Evolutionary conservation across 2,329 filamentous ascomycete species (phyloP).

Genomic region (Onygenales sp.): DNA sequence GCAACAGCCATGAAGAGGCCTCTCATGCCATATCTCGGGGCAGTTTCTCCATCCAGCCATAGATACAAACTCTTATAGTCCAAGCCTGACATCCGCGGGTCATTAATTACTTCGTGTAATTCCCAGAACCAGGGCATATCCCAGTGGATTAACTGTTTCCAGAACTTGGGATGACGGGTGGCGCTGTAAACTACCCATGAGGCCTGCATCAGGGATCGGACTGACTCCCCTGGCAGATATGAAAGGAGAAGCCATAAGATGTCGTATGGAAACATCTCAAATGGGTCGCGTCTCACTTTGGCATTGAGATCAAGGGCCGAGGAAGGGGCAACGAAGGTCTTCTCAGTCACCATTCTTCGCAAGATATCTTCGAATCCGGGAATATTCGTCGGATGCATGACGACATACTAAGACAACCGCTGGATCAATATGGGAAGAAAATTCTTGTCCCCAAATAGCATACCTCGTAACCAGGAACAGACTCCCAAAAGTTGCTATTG

Average conservation of each 20-base stretch:
- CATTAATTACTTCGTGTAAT: neutral
- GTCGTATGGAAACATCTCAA: slow-evolving; percentile 1
- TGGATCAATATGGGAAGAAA: neutral
- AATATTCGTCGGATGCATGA: neutral
- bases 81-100: neutral
- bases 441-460: neutral
- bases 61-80: slow-evolving; percentile 8
- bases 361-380: neutral
- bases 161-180: slow-evolving; percentile 1
- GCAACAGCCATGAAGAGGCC: slow-evolving; percentile 21
- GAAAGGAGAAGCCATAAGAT: neutral
- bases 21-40: slow-evolving; percentile 12
- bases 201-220: neutral
- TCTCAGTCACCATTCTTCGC: neutral
- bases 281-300: slow-evolving; percentile 3
- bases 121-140: slow-evolving; percentile 8
- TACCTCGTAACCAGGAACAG: slow-evolving; percentile 3
- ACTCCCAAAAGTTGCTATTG: slow-evolving; percentile 1
- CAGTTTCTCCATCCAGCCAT: slow-evolving; percentile 16
- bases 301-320: neutral
- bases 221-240: slow-evolving; percentile 4
- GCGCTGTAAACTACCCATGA: slow-evolving; percentile 2
- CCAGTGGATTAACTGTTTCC: slow-evolving; percentile 4
- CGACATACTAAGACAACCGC: neutral
- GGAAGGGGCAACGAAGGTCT: neutral